Conservation (phyloP, 1,284 basidiomycete species). For the Cryptococcus sp. region DNA sequence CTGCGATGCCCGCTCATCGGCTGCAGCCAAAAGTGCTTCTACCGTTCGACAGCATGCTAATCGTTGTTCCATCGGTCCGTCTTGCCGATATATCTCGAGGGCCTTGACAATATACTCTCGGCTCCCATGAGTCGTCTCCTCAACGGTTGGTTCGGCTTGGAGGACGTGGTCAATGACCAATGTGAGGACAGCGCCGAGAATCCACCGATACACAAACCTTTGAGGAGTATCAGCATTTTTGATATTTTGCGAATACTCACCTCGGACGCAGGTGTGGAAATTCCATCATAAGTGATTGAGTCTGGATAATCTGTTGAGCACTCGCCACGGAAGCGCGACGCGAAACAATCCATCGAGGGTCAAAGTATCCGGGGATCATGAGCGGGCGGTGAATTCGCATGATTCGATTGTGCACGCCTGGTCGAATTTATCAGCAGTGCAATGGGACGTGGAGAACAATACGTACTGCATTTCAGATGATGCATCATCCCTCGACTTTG, state of each 20-base stretch:
- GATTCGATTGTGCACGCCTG: slow-evolving; percentile 26
- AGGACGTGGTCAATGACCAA: slow-evolving; percentile 19
- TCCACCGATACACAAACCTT: slow-evolving; percentile 28
- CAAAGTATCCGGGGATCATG: slow-evolving; percentile 17
- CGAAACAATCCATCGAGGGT: slow-evolving; percentile 4
- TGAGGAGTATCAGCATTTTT: background rate
- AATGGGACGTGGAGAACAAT: background rate
- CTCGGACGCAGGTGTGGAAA: slow-evolving; percentile 17
- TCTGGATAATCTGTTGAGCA: slow-evolving; percentile 17
- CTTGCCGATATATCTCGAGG: too few relatives aligned
- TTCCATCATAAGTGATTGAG: slow-evolving; percentile 12
- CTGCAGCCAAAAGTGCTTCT: too few relatives aligned
- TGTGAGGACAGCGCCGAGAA: slow-evolving; percentile 25
- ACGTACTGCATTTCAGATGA: slow-evolving; percentile 14
- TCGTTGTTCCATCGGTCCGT: too few relatives aligned
- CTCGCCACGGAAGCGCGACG: slow-evolving; percentile 12
- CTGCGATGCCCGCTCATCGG: too few relatives aligned
- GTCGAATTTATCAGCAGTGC: background rate
- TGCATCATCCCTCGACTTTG: slow-evolving; percentile 21
- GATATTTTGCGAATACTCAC: slow-evolving; percentile 6
- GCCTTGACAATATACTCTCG: slow-evolving; percentile 1
- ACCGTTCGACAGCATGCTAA: too few relatives aligned
- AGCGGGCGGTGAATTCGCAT: slow-evolving; percentile 26
- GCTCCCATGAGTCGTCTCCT: background rate
- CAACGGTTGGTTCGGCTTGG: too few relatives aligned